Conservation (phyloP, 495 filamentous ascomycete species). For the Penicillium canescens region DNA sequence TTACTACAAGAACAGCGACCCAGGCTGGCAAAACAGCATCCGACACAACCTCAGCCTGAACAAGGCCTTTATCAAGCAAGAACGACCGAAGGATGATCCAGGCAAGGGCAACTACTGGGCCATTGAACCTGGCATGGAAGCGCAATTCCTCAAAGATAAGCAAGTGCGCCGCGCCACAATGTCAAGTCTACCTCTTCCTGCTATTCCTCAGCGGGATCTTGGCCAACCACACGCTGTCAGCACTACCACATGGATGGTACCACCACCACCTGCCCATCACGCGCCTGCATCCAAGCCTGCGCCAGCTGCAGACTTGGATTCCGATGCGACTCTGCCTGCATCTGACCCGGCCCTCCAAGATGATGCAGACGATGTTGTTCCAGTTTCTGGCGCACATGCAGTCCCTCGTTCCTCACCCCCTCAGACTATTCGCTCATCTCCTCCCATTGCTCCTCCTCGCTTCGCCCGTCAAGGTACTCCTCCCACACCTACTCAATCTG, state of each 20-base stretch:
- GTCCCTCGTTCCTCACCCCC: conserved; percentile 58
- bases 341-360: conserved; percentile 75
- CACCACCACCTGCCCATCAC: conserved; percentile 28
- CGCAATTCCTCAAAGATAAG: conserved; percentile 86
- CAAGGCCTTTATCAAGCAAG: conserved; percentile 95
- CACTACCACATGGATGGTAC: conserved; percentile 44
- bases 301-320: conserved; percentile 66
- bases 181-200: conserved; percentile 44
- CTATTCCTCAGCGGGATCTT: conserved; percentile 35
- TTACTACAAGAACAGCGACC: conserved; percentile 79
- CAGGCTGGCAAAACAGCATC: conserved; percentile 98
- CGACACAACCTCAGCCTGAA: conserved; percentile 97
- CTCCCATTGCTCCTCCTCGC: conserved; percentile 69
- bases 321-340: conserved; percentile 91
- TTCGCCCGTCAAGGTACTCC: conserved; percentile 71
- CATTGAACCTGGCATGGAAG: conserved; percentile 84
- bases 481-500: conserved; percentile 62
- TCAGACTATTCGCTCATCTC: conserved; percentile 80
- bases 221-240: conserved; percentile 26
- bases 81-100: conserved; percentile 94
- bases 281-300: conserved; percentile 19
- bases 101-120: conserved; percentile 99
- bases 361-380: conserved; percentile 53
- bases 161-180: conserved; percentile 57
- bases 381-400: conserved; percentile 32